Evolutionary conservation across 2,329 filamentous ascomycete genomes (phyloP).

Genomic region (Lithohypha guttulata): DNA sequence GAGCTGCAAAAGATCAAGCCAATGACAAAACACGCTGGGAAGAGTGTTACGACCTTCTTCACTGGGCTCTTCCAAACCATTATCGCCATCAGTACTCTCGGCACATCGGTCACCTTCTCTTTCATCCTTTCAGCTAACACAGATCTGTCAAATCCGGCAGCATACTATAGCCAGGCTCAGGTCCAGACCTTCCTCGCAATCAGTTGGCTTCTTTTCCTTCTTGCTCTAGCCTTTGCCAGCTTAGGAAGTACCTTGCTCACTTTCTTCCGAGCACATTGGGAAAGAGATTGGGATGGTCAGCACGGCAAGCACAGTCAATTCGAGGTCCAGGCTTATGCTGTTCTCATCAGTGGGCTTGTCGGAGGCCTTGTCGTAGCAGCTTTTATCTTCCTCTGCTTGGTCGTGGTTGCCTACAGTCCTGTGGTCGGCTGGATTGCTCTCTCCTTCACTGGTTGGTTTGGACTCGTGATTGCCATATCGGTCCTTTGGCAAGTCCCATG

Average conservation of each 20-base stretch:
- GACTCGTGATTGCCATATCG: conserved; percentile 16
- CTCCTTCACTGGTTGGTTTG: conserved; percentile 20
- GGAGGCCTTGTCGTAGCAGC: conserved; percentile 18
- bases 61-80: conserved; percentile 21
- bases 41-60: conserved; percentile 20
- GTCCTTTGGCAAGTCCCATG: conserved; percentile 19
- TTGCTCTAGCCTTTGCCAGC: conserved; percentile 20
- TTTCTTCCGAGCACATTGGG: conserved; percentile 22
- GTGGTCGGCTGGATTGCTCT: conserved; percentile 21
- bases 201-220: conserved; percentile 22
- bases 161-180: conserved; percentile 12
- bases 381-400: conserved; percentile 20
- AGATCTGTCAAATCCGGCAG: conserved; percentile 7
- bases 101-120: conserved; percentile 21
- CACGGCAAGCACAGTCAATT: conserved; percentile 17
- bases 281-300: conserved; percentile 20
- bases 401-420: conserved; percentile 20
- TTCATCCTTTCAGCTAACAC: conserved; percentile 20
- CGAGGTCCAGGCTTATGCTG: conserved; percentile 20
- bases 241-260: conserved; percentile 20
- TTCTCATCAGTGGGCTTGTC: conserved; percentile 17
- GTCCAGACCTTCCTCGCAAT: conserved; percentile 19
- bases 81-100: conserved; percentile 20
- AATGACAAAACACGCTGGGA: conserved; percentile 18
- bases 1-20: conserved; percentile 15